Percentiles rank a stretch among this genome's conserved stretches.
Conservation (phyloP, 371 early-diverging fungal species). For the Circinella umbellata region DNA sequence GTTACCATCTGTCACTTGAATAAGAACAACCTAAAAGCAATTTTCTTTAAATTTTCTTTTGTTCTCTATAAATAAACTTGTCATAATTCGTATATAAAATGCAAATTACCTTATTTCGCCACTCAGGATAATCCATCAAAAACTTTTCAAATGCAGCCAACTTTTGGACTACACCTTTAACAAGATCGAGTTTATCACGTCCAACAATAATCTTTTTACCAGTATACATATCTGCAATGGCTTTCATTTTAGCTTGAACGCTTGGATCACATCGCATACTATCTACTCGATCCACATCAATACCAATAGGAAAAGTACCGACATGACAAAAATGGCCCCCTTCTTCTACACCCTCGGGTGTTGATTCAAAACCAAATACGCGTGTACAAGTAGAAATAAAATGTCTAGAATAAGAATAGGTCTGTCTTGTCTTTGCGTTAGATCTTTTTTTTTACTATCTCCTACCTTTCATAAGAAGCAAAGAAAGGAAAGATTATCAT, state of each 20-base stretch:
- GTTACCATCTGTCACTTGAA: slow-evolving; percentile 75
- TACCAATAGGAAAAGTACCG: slow-evolving; percentile 97
- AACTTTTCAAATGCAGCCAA: slow-evolving; percentile 95
- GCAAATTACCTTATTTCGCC: slow-evolving; percentile 70
- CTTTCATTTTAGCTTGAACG: slow-evolving; percentile 73
- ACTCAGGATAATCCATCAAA: slow-evolving; percentile 87
- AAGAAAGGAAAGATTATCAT: too few relatives aligned
- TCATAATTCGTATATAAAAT: too few relatives aligned
- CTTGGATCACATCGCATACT: slow-evolving; percentile 36
- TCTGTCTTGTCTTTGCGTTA: slow-evolving; percentile 44
- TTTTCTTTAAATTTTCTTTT: not conserved
- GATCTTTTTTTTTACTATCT: not conserved
- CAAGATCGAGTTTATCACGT: slow-evolving; percentile 97
- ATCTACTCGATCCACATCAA: slow-evolving; percentile 75
- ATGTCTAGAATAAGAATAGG: slow-evolving; percentile 95
- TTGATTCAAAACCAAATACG: slow-evolving; percentile 86
- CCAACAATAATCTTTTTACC: slow-evolving; percentile 97
- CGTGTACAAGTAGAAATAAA: slow-evolving; percentile 94
- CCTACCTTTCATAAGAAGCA: not conserved
- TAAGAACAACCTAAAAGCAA: slow-evolving; percentile 75
- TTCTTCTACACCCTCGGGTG: slow-evolving; percentile 82
- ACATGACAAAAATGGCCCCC: slow-evolving; percentile 79
- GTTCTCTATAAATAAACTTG: too few relatives aligned
- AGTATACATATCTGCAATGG: slow-evolving; percentile 84
- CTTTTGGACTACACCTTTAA: slow-evolving; percentile 98